Evolutionary conservation across 2,329 filamentous ascomycete genomes (phyloP), one percentile per base, ranked within the genome.

Genomic region (Stagonosporopsis chrysanthemi): DNA sequence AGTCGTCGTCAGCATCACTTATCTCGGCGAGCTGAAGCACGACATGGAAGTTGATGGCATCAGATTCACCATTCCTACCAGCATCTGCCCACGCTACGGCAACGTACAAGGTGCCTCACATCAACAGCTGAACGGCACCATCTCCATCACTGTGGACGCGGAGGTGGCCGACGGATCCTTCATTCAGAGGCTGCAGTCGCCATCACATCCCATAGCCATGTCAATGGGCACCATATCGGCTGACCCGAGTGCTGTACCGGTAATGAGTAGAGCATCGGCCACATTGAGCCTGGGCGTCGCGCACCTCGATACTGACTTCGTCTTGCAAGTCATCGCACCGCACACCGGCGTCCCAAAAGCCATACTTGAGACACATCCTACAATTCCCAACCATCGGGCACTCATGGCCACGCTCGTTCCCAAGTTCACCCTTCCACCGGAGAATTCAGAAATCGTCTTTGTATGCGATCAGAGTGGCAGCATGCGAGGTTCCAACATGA

Each of bases 381-480:
- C 77, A 0, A 79, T 90, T 2, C 78, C 83, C 0, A 80, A 85
- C 52, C 86, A 90, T 45, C 81, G 85, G 3, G 88, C 89, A 0
- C 69, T 92, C 56, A 90, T 92, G 88, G 78, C 84, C 0, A 90
- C 88, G 0, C 77, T 92, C 0, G 87, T 91, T 0, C 89, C 89
- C 2, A 87, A 86, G 60, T 90, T 91, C 74, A 79, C 80, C n/a
- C 76, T 90, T 0, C 84, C 85, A 0, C 69, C 81, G 0, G 78
- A 81, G 8, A 76, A 73, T 17, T 83, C 83, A 0, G 89, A 92
- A 68, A 82, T 92, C 22, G 84, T 92, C 17, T 91, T 92, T 63
- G 77, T 92, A 4, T 88, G 87, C 52, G 90, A 92, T 70, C 83
- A 88, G 48, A 90, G 87, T 53, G 88, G 88, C 0, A 90, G 87